Base-by-base conservation (phyloP, 2,329 filamentous ascomycete genomes). In the Podosphaera aphanis region DNA sequence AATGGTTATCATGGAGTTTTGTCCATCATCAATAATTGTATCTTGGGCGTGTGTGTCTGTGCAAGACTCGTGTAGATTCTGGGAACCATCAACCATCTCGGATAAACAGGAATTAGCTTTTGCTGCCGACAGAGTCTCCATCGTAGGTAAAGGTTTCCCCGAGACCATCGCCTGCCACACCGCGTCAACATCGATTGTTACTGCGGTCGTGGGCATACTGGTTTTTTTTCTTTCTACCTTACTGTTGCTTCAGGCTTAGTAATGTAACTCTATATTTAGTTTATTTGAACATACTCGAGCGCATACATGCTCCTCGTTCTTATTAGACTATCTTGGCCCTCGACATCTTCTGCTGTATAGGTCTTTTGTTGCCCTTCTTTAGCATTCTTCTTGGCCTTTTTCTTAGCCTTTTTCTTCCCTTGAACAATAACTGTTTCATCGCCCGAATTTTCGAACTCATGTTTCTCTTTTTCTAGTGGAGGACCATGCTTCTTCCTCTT, bases 271-370 rank as follows among this genome's bases (percentile, higher is more conserved):
- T 11, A 6, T 5, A 8, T 8, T 41, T 29, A n/a, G 21, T 20
- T 43, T 43, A 31, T 10, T 10, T 29, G 5, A n/a, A 58, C 68
- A 49, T 63, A 73, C 70, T 81, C 78, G 40, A 65, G 66, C 16
- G 76, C 76, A 49, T 77, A 68, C 62, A 82, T 79, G 44, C 77
- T 71, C 48, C 80, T 69, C 42, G 80, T 85, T 65, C 81, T 83
- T 60, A 85, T 66, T 50, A 83, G 61, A 41, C 73, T 71, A 27
- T 75, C 54, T 74, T 71, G 62, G 76, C 78, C 47, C 46, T 73
- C 72, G 73, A 71, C 62, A 79, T 79, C 46, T 70, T 70, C 48
- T 69, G 29, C 76, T n/a, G n/a, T 45, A 71, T 69, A 11, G 21
- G n/a, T 21, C 15, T 47, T 39, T 70, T n/a, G n/a, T n/a, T n/a